phyloP scores from a whole-genome alignment of 2,329 filamentous ascomycete genomes.

The Aschersonia sp. region DNA sequence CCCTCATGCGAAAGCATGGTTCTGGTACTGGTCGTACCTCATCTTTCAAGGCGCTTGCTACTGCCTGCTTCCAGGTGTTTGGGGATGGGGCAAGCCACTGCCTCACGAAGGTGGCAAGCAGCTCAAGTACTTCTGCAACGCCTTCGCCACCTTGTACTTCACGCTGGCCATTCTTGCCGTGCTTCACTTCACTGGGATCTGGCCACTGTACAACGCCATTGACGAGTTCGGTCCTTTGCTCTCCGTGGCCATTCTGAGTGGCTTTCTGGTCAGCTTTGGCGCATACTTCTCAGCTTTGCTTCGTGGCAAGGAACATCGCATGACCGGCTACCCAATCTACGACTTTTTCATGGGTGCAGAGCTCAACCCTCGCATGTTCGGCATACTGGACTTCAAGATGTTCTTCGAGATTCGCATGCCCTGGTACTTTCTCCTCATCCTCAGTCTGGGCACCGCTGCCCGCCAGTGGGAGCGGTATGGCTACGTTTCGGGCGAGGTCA shows the following conservation, averaged over 20 bases:
- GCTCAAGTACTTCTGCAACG: slow-evolving; percentile 89
- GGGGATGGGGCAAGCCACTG: slow-evolving; percentile 76
- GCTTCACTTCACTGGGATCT: slow-evolving; percentile 71
- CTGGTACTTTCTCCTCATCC: slow-evolving; percentile 75
- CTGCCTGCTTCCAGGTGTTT: slow-evolving; percentile 74
- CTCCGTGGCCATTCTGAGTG: slow-evolving; percentile 83
- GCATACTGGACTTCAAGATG: slow-evolving; percentile 82
- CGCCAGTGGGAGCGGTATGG: slow-evolving; percentile 73
- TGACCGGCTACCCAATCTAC: slow-evolving; percentile 71
- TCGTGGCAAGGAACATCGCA: slow-evolving; percentile 74
- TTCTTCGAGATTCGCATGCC: slow-evolving; percentile 88
- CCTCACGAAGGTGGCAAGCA: slow-evolving; percentile 71
- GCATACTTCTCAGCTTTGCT: slow-evolving; percentile 76
- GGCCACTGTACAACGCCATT: slow-evolving; percentile 81
- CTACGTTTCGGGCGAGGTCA: slow-evolving; percentile 68
- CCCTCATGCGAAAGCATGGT: slow-evolving; percentile 70
- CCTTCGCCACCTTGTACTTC: slow-evolving; percentile 71
- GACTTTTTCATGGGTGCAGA: slow-evolving; percentile 89
- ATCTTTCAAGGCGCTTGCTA: slow-evolving; percentile 74
- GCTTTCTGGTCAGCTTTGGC: slow-evolving; percentile 67
- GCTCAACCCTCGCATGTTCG: slow-evolving; percentile 62
- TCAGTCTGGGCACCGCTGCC: slow-evolving; percentile 60
- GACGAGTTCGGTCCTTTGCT: slow-evolving; percentile 92
- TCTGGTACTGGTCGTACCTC: slow-evolving; percentile 90
- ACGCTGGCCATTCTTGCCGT: slow-evolving; percentile 58